Conservation (phyloP, 176 grass and related monocot genomes). For the Triticum aestivum region DNA sequence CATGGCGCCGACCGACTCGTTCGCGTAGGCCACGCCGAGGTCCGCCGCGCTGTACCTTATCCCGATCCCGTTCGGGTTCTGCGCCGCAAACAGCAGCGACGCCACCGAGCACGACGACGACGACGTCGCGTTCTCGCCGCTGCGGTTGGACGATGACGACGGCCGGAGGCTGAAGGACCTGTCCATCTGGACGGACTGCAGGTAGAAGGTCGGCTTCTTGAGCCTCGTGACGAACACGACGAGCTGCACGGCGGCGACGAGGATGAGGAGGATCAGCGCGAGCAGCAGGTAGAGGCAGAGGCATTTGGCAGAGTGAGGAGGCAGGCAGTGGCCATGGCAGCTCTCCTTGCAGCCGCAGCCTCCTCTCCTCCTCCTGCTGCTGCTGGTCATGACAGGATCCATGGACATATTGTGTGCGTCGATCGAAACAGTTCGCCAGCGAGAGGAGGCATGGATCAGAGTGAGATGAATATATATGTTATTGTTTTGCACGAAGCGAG, state of each 20-base stretch:
- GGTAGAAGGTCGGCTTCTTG: slow-evolving; percentile 71
- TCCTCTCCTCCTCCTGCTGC: not conserved
- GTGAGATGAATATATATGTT: slow-evolving; percentile 42
- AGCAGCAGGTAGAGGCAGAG: slow-evolving; percentile 47
- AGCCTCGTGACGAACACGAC: slow-evolving; percentile 57
- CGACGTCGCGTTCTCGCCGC: slow-evolving; percentile 22
- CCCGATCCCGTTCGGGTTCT: slow-evolving; percentile 77
- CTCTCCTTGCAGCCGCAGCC: slow-evolving; percentile 20
- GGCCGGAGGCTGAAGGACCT: slow-evolving; percentile 44
- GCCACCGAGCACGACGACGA: slow-evolving; percentile 55
- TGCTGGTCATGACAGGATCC: not conserved
- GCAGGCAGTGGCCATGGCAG: slow-evolving; percentile 22
- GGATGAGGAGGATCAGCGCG: slow-evolving; percentile 41
- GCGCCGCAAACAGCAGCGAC: slow-evolving; percentile 57
- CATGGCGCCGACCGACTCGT: slow-evolving; percentile 55
- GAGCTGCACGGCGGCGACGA: slow-evolving; percentile 41
- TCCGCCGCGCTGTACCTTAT: slow-evolving; percentile 63
- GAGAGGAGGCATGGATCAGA: slow-evolving; percentile 26
- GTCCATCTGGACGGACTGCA: slow-evolving; percentile 67
- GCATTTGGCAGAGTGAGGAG: slow-evolving; percentile 27
- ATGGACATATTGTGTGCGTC: not conserved
- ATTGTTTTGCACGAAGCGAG: slow-evolving; percentile 4
- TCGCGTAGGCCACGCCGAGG: slow-evolving; percentile 59
- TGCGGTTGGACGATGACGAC: slow-evolving; percentile 12
- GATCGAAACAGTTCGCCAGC: slow-evolving; percentile 7